Evolutionary conservation across 352 stramenopile species (phyloP).

Genomic region (Phytopythium helicoides): DNA sequence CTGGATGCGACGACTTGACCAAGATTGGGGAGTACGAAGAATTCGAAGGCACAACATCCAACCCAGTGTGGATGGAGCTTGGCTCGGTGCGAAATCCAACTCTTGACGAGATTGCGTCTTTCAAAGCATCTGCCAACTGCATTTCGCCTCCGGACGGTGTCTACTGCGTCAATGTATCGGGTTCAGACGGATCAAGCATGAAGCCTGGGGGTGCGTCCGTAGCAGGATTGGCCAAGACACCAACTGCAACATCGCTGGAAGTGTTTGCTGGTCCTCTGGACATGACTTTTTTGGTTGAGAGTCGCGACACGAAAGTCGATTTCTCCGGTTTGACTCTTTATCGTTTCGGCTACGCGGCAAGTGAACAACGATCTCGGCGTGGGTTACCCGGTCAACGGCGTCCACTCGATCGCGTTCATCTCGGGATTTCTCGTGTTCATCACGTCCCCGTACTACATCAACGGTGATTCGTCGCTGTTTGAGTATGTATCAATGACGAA

Average conservation of each 20-base stretch:
- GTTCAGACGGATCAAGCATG: slow-evolving; percentile 38
- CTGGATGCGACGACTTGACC: slow-evolving; percentile 59
- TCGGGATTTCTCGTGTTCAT: slow-evolving; percentile 68
- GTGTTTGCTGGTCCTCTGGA: slow-evolving; percentile 42
- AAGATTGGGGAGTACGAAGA: slow-evolving; percentile 60
- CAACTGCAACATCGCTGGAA: slow-evolving; percentile 20
- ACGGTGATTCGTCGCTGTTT: slow-evolving; percentile 43
- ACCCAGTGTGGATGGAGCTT: slow-evolving; percentile 51
- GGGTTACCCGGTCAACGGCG: slow-evolving; percentile 54
- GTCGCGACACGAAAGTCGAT: slow-evolving; percentile 34
- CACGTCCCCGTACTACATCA: slow-evolving; percentile 67
- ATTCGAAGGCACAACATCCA: slow-evolving; percentile 49
- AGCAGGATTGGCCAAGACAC: slow-evolving; percentile 44
- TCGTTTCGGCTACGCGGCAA: slow-evolving; percentile 35
- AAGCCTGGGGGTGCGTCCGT: slow-evolving; percentile 42
- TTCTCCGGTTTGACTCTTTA: slow-evolving; percentile 46
- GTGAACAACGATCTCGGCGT: slow-evolving; percentile 34
- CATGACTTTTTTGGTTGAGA: slow-evolving; percentile 51
- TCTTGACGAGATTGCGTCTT: slow-evolving; percentile 47
- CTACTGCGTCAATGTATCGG: slow-evolving; percentile 50
- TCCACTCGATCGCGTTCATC: slow-evolving; percentile 66
- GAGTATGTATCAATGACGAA: slow-evolving; percentile 57
- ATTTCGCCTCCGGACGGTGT: slow-evolving; percentile 37
- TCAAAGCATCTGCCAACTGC: slow-evolving; percentile 61
- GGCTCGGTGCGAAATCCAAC: slow-evolving; percentile 57